Evolutionary conservation across 352 stramenopile genomes (phyloP).

Genomic region (Pythium grandisporangium): DNA sequence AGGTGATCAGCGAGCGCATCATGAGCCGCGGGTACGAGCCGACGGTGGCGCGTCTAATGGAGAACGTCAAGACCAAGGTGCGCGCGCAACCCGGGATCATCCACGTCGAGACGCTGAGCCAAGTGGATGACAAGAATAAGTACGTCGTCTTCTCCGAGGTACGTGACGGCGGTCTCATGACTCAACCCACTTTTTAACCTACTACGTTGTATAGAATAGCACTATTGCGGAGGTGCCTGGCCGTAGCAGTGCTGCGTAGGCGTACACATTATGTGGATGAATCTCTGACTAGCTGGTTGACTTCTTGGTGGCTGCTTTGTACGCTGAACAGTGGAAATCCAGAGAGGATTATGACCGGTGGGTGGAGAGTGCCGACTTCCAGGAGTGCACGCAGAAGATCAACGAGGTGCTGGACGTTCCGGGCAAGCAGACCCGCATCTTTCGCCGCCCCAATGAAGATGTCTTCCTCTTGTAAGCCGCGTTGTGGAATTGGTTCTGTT

Average conservation of each 20-base stretch:
- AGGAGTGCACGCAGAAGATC: conserved; percentile 69
- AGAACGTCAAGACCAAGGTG: conserved; percentile 78
- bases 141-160: conserved; percentile 87
- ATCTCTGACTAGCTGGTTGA: too few relatives aligned
- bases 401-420: conserved; percentile 81
- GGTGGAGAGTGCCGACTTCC: conserved; percentile 69
- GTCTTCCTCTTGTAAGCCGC: conserved; percentile 82
- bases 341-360: conserved; percentile 76
- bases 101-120: conserved; percentile 67
- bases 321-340: conserved; percentile 45
- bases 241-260: too few relatives aligned
- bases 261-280: too few relatives aligned
- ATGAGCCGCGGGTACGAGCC: conserved; percentile 85
- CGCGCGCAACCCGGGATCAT: conserved; percentile 63
- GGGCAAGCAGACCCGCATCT: conserved; percentile 73
- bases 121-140: conserved; percentile 76
- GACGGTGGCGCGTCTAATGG: conserved; percentile 75
- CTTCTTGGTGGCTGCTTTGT: too few relatives aligned
- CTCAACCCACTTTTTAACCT: too few relatives aligned
- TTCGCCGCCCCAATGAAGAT: conserved; percentile 69
- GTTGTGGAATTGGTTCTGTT: too few relatives aligned
- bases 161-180: too few relatives aligned
- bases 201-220: too few relatives aligned
- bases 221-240: too few relatives aligned
- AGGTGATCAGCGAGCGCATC: conserved; percentile 79